These are phyloP conservation scores for Puccinellia tenuiflora DNA, from an alignment of 176 grass and related monocot genomes.

Conservation along the genomic window DNA sequence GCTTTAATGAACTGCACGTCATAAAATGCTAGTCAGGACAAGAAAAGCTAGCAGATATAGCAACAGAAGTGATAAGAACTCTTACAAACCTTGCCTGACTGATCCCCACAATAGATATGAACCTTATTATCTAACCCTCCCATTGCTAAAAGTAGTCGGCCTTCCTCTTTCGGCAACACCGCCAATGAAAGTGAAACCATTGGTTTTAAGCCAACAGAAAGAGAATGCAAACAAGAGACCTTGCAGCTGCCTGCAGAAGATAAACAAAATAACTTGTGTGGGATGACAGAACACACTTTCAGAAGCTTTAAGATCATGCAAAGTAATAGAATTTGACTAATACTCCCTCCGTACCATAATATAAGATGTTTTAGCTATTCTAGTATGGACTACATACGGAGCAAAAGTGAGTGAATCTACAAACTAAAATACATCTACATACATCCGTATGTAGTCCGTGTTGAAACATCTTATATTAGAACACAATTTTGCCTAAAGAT, in stretches of 20 bases:
- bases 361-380: too few species aligned
- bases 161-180: conserved; percentile 43
- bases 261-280: neutral
- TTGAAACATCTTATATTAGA: too few species aligned
- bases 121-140: conserved; percentile 92
- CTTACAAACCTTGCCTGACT: conserved; percentile 62
- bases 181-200: conserved; percentile 95
- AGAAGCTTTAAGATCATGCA: neutral
- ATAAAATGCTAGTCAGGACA: conserved; percentile 25
- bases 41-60: neutral
- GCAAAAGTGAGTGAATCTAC: too few species aligned
- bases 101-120: conserved; percentile 71
- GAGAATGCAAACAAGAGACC: conserved; percentile 68
- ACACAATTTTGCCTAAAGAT: too few species aligned
- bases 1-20: conserved; percentile 55
- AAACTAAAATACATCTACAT: too few species aligned
- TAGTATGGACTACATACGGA: too few species aligned
- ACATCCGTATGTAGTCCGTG: too few species aligned
- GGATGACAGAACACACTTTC: neutral
- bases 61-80: neutral
- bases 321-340: neutral
- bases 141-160: conserved; percentile 79
- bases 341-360: too few species aligned
- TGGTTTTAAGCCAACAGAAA: conserved; percentile 74
- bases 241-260: conserved; percentile 53